A percentile compares a stretch with the other conserved stretches of the same genome.
Evolutionary conservation across 768 basidiomycete genomes (phyloP).

Genomic region (Hygrophoropsis aurantiaca): DNA sequence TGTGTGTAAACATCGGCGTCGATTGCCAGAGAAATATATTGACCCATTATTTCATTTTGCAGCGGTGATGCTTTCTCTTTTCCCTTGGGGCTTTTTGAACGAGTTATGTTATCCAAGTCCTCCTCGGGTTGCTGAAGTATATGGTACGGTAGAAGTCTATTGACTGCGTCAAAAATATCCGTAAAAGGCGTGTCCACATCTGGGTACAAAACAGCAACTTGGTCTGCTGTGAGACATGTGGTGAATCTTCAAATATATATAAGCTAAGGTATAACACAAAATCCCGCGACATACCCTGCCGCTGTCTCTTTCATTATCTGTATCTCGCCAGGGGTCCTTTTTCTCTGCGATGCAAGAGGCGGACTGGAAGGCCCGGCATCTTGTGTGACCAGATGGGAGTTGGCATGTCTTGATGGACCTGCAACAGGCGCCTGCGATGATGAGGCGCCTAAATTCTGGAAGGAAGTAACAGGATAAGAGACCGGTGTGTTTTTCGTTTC

Average conservation of each 20-base stretch:
- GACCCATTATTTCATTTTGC: slow-evolving; percentile 54
- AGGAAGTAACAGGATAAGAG: slow-evolving; percentile 2
- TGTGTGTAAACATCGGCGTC: slow-evolving; percentile 3
- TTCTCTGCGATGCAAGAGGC: slow-evolving; percentile 26
- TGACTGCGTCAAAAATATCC: slow-evolving; percentile 60
- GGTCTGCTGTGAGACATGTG: slow-evolving; percentile 60
- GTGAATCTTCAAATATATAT: slow-evolving; percentile 45
- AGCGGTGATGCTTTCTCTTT: slow-evolving; percentile 58
- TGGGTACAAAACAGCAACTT: slow-evolving; percentile 56
- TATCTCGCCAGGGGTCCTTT: slow-evolving; percentile 51
- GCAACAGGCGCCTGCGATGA: slow-evolving; percentile 12
- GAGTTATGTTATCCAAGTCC: slow-evolving; percentile 45
- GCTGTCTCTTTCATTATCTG: slow-evolving; percentile 45
- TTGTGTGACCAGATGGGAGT: slow-evolving; percentile 9
- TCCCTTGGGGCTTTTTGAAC: slow-evolving; percentile 44
- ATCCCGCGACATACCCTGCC: slow-evolving; percentile 43
- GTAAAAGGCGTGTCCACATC: slow-evolving; percentile 70
- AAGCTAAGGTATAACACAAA: slow-evolving; percentile 7
- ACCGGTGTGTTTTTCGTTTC: not conserved
- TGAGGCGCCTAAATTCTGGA: slow-evolving; percentile 7
- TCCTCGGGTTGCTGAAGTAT: slow-evolving; percentile 73
- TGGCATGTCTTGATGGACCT: slow-evolving; percentile 24
- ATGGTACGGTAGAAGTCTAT: slow-evolving; percentile 79
- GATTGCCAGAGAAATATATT: slow-evolving; percentile 1
- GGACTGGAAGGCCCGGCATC: slow-evolving; percentile 27